A percentile compares a stretch with the other conserved stretches of the same genome.
phyloP scores from a whole-genome alignment of 2,329 filamentous ascomycete species.

The Penicillium sp. region DNA sequence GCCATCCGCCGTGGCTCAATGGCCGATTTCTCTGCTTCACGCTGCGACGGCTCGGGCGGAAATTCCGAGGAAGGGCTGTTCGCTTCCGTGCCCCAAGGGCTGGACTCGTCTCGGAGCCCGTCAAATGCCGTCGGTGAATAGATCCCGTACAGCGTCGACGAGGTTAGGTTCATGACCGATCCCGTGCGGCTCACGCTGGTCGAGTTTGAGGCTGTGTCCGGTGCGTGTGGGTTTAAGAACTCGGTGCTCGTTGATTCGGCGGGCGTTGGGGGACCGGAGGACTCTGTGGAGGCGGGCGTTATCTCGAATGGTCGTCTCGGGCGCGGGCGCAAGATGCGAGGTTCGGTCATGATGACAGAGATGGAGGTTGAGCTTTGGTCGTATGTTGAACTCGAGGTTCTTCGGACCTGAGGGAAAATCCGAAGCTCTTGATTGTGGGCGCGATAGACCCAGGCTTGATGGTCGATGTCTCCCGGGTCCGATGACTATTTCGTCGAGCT shows the following conservation, averaged over 20 bases:
- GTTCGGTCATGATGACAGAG: conserved; percentile 36
- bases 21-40: conserved; percentile 38
- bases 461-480: neutral
- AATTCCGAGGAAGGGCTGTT: conserved; percentile 59
- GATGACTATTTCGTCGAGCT: neutral
- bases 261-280: conserved; percentile 42
- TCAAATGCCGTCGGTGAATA: conserved; percentile 67
- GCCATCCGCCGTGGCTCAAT: conserved; percentile 27
- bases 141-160: conserved; percentile 86
- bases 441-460: neutral
- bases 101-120: conserved; percentile 56
- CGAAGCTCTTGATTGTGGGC: conserved; percentile 10
- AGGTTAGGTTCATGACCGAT: conserved; percentile 80
- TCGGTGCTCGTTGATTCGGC: conserved; percentile 37
- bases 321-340: conserved; percentile 63
- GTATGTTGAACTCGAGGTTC: neutral
- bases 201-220: conserved; percentile 31
- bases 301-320: conserved; percentile 69
- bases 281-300: conserved; percentile 46
- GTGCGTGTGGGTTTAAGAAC: conserved; percentile 31
- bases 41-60: conserved; percentile 27
- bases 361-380: neutral
- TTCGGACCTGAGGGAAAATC: neutral
- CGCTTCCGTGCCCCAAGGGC: conserved; percentile 75
- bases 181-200: conserved; percentile 61